A percentile compares a stretch with the other conserved stretches of the same genome.
phyloP scores from a whole-genome alignment of 768 basidiomycete species.

The Asterophora parasitica region DNA sequence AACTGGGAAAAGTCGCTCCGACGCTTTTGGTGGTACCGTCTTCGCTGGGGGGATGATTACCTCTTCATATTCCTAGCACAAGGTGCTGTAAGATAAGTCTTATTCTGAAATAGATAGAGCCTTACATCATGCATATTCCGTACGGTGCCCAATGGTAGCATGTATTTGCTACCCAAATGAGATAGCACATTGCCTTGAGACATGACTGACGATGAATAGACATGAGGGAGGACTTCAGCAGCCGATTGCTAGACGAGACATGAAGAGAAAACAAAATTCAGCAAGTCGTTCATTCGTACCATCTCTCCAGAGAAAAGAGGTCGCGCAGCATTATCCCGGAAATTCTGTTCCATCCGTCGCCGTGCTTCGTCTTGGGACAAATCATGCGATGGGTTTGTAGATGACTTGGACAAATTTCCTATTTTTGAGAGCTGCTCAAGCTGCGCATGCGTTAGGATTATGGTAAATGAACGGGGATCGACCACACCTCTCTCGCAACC shows the following conservation, averaged over 20 bases:
- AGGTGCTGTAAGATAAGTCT: conserved; percentile 1
- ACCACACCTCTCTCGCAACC: conserved; percentile 44
- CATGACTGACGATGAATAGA: conserved; percentile 70
- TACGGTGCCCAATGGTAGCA: conserved; percentile 79
- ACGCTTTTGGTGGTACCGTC: conserved; percentile 63
- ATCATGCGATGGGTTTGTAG: conserved; percentile 4
- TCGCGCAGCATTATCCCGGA: conserved; percentile 58
- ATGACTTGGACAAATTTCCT: conserved; percentile 1
- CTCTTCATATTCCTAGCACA: conserved; percentile 75
- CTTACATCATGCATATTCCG: conserved; percentile 63
- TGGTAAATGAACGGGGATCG: neutral
- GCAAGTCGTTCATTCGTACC: conserved; percentile 29
- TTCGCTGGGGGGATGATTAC: conserved; percentile 83
- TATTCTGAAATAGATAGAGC: neutral
- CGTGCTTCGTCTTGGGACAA: conserved; percentile 46
- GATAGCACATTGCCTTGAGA: conserved; percentile 63
- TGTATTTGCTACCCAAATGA: conserved; percentile 69
- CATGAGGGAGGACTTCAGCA: conserved; percentile 74
- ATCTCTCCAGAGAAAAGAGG: conserved; percentile 57
- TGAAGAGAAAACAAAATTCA: neutral
- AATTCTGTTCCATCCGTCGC: conserved; percentile 54
- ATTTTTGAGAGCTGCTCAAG: neutral
- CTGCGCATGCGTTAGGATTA: neutral
- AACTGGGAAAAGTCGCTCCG: conserved; percentile 70
- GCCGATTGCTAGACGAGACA: conserved; percentile 37